Percentiles rank a stretch among this genome's conserved stretches.
phyloP scores from a whole-genome alignment of 164 flowering plant species.

The Aristolochia contorta region DNA sequence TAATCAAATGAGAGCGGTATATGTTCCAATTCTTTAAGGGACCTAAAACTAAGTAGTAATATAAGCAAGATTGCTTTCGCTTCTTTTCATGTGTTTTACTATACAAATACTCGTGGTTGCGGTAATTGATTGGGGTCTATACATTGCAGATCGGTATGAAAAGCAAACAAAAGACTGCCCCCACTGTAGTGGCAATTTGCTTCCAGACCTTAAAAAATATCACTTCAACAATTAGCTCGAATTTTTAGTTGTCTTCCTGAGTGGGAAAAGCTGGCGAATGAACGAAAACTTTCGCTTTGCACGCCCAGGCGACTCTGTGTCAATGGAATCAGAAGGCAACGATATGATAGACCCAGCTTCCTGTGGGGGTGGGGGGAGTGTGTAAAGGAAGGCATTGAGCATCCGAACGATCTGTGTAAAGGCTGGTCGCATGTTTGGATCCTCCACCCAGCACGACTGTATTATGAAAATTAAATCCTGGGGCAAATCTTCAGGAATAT shows the following conservation, averaged over 20 bases:
- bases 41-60: no score
- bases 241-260: slow-evolving; percentile 46
- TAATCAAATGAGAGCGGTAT: no score
- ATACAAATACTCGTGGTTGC: background rate
- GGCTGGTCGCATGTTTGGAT: slow-evolving; percentile 77
- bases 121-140: background rate
- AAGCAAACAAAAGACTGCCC: background rate
- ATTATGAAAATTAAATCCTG: slow-evolving; percentile 66
- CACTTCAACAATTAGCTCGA: slow-evolving; percentile 2
- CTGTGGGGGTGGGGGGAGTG: slow-evolving; percentile 28
- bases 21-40: no score
- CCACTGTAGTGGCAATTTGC: no score
- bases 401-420: slow-evolving; percentile 80
- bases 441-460: slow-evolving; percentile 93
- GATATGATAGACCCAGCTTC: slow-evolving; percentile 26
- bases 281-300: slow-evolving; percentile 66
- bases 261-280: slow-evolving; percentile 70
- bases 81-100: background rate
- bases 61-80: no score
- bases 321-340: slow-evolving; percentile 35
- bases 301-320: slow-evolving; percentile 49
- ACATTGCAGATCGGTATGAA: background rate
- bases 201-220: no score
- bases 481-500: slow-evolving; percentile 54
- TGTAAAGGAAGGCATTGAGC: slow-evolving; percentile 60